These are phyloP conservation scores for Cordyceps farinosa DNA, from an alignment of 2,329 filamentous ascomycete genomes.

Conservation along the genomic window DNA sequence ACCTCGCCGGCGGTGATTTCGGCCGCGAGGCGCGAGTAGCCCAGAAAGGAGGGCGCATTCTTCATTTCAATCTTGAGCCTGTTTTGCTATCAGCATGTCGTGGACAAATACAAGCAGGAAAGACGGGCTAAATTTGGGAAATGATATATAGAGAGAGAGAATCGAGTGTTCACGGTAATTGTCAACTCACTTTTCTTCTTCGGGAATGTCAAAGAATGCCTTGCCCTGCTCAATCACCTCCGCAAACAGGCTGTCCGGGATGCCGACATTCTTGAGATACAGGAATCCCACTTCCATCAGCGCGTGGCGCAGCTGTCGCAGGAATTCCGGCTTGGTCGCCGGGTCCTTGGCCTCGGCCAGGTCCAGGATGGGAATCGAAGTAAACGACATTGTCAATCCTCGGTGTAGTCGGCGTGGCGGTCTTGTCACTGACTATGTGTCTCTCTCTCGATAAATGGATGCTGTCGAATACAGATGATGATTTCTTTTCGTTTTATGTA, in stretches of 20 bases:
- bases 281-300: conserved; percentile 85
- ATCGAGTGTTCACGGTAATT: not conserved
- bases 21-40: conserved; percentile 62
- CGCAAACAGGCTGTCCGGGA: conserved; percentile 61
- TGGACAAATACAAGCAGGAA: not conserved
- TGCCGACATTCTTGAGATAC: conserved; percentile 77
- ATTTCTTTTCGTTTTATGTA: conserved; percentile 9
- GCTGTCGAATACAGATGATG: not conserved
- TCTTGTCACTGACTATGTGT: not conserved
- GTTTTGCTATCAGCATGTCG: not conserved
- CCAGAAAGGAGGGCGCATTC: conserved; percentile 67
- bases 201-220: conserved; percentile 72
- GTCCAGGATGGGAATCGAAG: conserved; percentile 72
- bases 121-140: not conserved
- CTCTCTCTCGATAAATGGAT: not conserved
- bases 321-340: conserved; percentile 67
- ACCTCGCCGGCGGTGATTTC: conserved; percentile 70
- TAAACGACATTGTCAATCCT: conserved; percentile 59
- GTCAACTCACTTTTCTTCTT: conserved; percentile 64
- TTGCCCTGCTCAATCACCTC: conserved; percentile 65
- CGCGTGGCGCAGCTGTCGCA: conserved; percentile 67
- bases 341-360: conserved; percentile 62
- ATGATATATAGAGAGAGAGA: not conserved
- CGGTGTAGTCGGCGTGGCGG: not conserved
- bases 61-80: conserved; percentile 69